Evolutionary conservation across 1,139 yeast species (phyloP), one percentile per base, ranked within the genome.

Genomic region (Magnusiomyces sp.): DNA sequence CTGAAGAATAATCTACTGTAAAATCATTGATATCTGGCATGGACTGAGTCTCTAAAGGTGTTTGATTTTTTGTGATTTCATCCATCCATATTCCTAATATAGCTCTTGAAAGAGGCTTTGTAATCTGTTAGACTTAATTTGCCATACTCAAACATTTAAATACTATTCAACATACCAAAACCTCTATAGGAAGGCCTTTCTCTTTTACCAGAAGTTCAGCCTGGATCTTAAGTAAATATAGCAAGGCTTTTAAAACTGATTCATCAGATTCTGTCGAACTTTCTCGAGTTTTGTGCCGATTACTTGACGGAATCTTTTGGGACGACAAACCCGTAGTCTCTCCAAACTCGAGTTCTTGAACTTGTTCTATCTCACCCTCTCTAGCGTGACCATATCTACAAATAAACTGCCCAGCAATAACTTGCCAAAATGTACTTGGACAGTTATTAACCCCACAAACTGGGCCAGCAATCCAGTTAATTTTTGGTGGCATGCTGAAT

Each of bases 371-470:
- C 55, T 82, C 85, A 40, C 92, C 90, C 56, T 83, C 92, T 66
- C 79, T 77, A 13, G 89, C 88, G 68, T 92, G 98, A 1, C 97
- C 97, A 61, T 77, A 83, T 61, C 86, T 90, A 63, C 98, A 92
- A 20, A 88, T 81, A 52, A 81, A 75, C 50, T 78, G 78, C 27
- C 97, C 97, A 60, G 85, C 88, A 9, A 79, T 71, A 36, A 76
- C 67, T 48, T 83, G 74, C 78, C 87, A 92, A 47, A 82, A 74
- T 46, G 80, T 69, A 1, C 96, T 85, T 4, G 84, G 79, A 68
- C 98, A 92, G 70, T 92, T 90, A 56, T 84, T 90, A 2, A 81
- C 80, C 1, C 97, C 97, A 72, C 98, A 92, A 11, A 82, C 68
- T 5, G 87, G 83, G 1, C 97, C 97, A 58, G 78, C 71, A 46